These are phyloP conservation scores for Phanerochaete carnosa DNA, from an alignment of 768 basidiomycete genomes.

Conservation along the genomic window DNA sequence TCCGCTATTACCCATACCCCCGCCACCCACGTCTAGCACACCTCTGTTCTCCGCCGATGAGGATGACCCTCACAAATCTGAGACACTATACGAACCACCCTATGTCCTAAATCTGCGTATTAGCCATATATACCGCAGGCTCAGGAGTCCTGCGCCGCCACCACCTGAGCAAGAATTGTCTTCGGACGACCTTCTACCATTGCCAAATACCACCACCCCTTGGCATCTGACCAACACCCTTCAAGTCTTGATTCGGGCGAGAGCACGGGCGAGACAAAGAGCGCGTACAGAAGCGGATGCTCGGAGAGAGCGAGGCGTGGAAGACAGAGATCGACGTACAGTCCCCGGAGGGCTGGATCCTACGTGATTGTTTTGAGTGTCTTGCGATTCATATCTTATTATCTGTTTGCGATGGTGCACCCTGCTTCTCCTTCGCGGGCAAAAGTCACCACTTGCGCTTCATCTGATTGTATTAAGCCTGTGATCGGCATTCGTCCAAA, in stretches of 20 bases:
- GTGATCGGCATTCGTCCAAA: not conserved
- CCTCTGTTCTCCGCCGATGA: constrained; percentile 6
- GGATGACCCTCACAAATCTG: constrained; percentile 11
- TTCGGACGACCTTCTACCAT: constrained; percentile 41
- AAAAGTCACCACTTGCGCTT: constrained; percentile 48
- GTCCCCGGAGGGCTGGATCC: constrained; percentile 28
- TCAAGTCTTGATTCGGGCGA: constrained; percentile 46
- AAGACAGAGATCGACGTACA: constrained; percentile 6
- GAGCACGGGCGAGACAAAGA: constrained; percentile 39
- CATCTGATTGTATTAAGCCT: constrained; percentile 36
- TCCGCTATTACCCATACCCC: constrained; percentile 29
- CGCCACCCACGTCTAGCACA: constrained; percentile 24
- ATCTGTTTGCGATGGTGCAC: not conserved
- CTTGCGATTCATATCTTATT: not conserved
- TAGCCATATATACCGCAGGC: constrained; percentile 47
- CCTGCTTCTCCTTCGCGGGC: not conserved
- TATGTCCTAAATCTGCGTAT: constrained; percentile 67
- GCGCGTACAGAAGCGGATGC: constrained; percentile 33
- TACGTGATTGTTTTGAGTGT: constrained; percentile 11
- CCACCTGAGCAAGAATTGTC: constrained; percentile 12
- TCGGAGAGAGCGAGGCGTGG: constrained; percentile 19
- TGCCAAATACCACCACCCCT: constrained; percentile 62
- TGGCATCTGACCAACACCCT: constrained; percentile 45
- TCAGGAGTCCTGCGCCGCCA: constrained; percentile 50
- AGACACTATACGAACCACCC: constrained; percentile 26